These are phyloP conservation scores for Penicillium janthinellum DNA, from an alignment of 2,329 filamentous ascomycete genomes.

Conservation along the genomic window DNA sequence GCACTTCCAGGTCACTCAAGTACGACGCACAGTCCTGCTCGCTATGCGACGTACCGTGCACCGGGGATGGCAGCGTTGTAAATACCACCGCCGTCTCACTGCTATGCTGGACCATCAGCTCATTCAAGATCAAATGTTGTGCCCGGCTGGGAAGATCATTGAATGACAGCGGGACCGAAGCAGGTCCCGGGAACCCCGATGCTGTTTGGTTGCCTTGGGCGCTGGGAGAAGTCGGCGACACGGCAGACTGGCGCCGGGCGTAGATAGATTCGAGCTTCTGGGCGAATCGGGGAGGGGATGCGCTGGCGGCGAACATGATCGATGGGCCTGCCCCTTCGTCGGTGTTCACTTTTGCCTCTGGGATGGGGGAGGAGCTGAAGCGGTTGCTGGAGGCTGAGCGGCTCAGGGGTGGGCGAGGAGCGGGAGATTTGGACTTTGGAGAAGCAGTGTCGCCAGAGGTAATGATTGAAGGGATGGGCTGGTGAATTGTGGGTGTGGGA, in stretches of 20 bases:
- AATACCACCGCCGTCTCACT: conserved; percentile 74
- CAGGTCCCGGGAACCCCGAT: conserved; percentile 58
- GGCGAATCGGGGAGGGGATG: conserved; percentile 36
- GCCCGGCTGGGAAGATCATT: conserved; percentile 83
- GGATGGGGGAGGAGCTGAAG: conserved; percentile 74
- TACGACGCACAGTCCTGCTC: conserved; percentile 73
- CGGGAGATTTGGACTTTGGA: conserved; percentile 23
- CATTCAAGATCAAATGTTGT: conserved; percentile 84
- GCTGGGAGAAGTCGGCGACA: conserved; percentile 17
- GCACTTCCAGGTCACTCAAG: conserved; percentile 73
- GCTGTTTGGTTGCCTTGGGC: conserved; percentile 33
- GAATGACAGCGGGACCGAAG: conserved; percentile 72
- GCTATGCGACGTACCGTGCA: conserved; percentile 72
- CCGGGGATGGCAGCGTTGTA: conserved; percentile 79
- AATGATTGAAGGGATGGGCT: conserved; percentile 30
- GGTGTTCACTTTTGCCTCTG: conserved; percentile 66
- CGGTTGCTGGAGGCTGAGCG: conserved; percentile 39
- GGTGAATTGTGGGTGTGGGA: conserved; percentile 6
- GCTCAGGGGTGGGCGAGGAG: conserved; percentile 29
- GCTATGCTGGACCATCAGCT: conserved; percentile 72
- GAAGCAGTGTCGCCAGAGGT: conserved; percentile 27
- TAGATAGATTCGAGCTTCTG: conserved; percentile 43
- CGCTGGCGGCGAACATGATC: conserved; percentile 70
- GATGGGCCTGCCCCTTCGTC: conserved; percentile 64
- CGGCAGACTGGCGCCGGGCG: conserved; percentile 29